Evolutionary conservation across 1,284 basidiomycete genomes (phyloP).

Genomic region (Microbotryum violaceum): DNA sequence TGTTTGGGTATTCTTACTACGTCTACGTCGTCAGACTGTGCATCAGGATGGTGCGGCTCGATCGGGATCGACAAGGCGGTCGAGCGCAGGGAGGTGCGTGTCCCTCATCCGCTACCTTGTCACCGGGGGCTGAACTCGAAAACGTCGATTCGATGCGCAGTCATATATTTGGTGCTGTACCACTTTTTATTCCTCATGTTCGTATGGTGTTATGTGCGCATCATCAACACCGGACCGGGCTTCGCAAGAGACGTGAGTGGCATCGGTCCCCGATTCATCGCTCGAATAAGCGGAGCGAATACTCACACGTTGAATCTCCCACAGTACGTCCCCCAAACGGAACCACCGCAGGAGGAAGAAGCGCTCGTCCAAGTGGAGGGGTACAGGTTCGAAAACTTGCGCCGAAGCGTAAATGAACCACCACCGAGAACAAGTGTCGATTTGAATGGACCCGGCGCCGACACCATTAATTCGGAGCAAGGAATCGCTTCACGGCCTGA

Average conservation of each 20-base stretch:
- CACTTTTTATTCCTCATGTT: slow-evolving; percentile 33
- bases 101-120: too few relatives aligned
- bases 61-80: slow-evolving; percentile 18
- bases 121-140: background rate
- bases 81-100: slow-evolving; percentile 30
- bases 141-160: slow-evolving; percentile 6
- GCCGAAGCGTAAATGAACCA: background rate
- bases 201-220: slow-evolving; percentile 29
- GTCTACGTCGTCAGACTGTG: slow-evolving; percentile 33
- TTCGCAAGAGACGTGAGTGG: slow-evolving; percentile 30
- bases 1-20: slow-evolving; percentile 31
- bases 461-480: too few relatives aligned
- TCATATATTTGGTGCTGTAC: slow-evolving; percentile 32
- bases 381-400: slow-evolving; percentile 10
- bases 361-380: slow-evolving; percentile 20
- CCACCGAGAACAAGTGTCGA: background rate
- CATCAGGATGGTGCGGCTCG: slow-evolving; percentile 29
- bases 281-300: background rate
- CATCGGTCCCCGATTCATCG: too few relatives aligned
- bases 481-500: background rate
- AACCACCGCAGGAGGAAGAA: slow-evolving; percentile 22
- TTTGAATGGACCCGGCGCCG: background rate
- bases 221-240: slow-evolving; percentile 28
- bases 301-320: background rate
- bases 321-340: slow-evolving; percentile 25